phyloP scores from a whole-genome alignment of 1,284 basidiomycete species.

The Irpex lacteus region DNA sequence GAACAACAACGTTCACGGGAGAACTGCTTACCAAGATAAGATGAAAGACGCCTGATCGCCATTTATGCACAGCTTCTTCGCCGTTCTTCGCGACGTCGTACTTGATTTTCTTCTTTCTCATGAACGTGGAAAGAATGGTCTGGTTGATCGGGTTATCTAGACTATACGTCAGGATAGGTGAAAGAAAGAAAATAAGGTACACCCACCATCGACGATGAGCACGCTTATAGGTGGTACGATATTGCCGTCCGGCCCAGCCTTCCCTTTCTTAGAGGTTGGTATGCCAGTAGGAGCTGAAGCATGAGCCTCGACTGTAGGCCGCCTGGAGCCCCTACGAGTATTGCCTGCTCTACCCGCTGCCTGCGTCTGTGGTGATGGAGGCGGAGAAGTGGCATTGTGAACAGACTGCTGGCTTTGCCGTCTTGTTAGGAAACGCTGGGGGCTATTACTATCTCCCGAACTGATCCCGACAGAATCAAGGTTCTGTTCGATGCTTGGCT shows the following conservation, averaged over 20 bases:
- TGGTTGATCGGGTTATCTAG: constrained; percentile 99
- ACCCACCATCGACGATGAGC: constrained; percentile 90
- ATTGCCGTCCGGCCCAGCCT: constrained; percentile 35
- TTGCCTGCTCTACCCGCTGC: constrained; percentile 8
- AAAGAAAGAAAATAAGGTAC: constrained; percentile 2
- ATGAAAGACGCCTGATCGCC: constrained; percentile 93
- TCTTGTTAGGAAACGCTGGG: constrained; percentile 6
- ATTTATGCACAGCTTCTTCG: constrained; percentile 94
- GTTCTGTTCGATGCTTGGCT: constrained; percentile 6
- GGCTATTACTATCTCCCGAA: neutral
- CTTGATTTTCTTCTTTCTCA: constrained; percentile 95
- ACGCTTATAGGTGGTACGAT: constrained; percentile 95
- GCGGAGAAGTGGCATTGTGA: constrained; percentile 16
- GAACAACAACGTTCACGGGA: constrained; percentile 11
- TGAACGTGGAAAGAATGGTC: constrained; percentile 93
- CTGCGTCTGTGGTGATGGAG: constrained; percentile 24
- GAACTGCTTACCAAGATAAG: constrained; percentile 78
- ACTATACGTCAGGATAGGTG: constrained; percentile 11
- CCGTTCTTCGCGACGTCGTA: constrained; percentile 96
- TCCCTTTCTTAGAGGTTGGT: constrained; percentile 22
- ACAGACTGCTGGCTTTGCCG: constrained; percentile 9
- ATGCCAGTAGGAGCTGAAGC: constrained; percentile 1
- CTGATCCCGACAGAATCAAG: neutral
- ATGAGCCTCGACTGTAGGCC: neutral
- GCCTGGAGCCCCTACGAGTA: constrained; percentile 16